Evolutionary conservation across 2,329 filamentous ascomycete genomes (phyloP).

Genomic region (Fusarium torreyae): DNA sequence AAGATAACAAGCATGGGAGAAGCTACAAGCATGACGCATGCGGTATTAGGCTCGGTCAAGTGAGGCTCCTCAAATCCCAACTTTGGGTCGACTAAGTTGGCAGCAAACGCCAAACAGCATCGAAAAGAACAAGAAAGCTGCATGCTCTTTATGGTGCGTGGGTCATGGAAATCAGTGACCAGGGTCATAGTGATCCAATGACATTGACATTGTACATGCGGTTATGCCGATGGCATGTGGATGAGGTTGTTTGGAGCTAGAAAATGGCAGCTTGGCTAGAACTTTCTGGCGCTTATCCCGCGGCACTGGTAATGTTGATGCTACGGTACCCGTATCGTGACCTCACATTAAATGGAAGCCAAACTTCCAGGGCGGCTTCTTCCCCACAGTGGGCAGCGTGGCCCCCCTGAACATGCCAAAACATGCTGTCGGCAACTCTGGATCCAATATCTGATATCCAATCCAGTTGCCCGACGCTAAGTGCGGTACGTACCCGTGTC

Average conservation of each 20-base stretch:
- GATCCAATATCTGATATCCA: conserved; percentile 7
- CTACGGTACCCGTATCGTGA: neutral
- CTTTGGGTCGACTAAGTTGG: conserved; percentile 1
- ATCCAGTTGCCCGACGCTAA: conserved; percentile 31
- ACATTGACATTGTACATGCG: conserved; percentile 1
- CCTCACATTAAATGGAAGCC: neutral
- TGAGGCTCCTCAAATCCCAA: neutral
- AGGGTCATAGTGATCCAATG: conserved; percentile 15
- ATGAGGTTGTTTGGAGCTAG: conserved; percentile 17
- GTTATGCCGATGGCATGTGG: conserved; percentile 5
- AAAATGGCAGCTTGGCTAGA: conserved; percentile 25
- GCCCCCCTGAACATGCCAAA: conserved; percentile 34
- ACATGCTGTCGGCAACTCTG: conserved; percentile 23
- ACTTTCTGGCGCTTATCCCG: conserved; percentile 46
- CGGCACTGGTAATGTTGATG: conserved; percentile 23
- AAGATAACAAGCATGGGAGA: neutral
- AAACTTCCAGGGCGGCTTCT: conserved; percentile 30
- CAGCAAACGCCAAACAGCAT: conserved; percentile 18
- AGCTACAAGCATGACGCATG: conserved; percentile 3
- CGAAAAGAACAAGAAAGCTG: conserved; percentile 22
- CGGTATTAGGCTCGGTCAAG: neutral
- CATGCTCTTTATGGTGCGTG: conserved; percentile 42
- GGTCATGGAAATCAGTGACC: conserved; percentile 13
- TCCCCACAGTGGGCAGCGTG: conserved; percentile 33
- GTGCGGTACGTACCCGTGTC: conserved; percentile 27